Conservation (phyloP, 805 yeast genomes). For the Teunomyces lycoperdinae region DNA sequence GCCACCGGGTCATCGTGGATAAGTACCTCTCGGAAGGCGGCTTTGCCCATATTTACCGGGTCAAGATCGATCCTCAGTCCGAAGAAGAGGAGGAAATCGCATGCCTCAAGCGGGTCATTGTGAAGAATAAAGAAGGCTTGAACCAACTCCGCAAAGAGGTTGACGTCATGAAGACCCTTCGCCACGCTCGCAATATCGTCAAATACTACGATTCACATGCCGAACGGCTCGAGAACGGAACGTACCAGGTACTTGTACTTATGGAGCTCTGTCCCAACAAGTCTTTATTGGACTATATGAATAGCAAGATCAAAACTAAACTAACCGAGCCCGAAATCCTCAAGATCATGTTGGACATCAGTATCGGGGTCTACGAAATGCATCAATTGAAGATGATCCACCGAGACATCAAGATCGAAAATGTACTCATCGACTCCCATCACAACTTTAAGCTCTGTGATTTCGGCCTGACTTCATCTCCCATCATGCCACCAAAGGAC, state of each 20-base stretch:
- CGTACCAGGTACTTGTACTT: constrained; percentile 82
- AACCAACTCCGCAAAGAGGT: constrained; percentile 69
- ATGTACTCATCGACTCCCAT: constrained; percentile 73
- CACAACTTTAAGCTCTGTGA: constrained; percentile 83
- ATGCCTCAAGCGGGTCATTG: constrained; percentile 72
- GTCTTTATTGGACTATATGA: constrained; percentile 89
- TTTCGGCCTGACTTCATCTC: constrained; percentile 83
- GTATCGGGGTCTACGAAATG: constrained; percentile 80
- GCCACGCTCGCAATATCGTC: constrained; percentile 58
- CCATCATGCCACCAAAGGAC: constrained; percentile 68
- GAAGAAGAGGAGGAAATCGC: constrained; percentile 49
- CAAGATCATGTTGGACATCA: constrained; percentile 78
- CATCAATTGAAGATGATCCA: constrained; percentile 79
- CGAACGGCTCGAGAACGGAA: constrained; percentile 47
- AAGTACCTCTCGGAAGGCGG: constrained; percentile 56
- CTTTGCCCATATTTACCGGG: constrained; percentile 76
- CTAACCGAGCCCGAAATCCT: constrained; percentile 73
- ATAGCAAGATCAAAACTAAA: constrained; percentile 75
- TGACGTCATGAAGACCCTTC: constrained; percentile 69
- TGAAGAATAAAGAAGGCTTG: constrained; percentile 67
- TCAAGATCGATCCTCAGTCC: constrained; percentile 45
- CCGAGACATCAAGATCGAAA: constrained; percentile 92
- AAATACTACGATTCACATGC: constrained; percentile 77
- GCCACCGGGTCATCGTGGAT: constrained; percentile 34
- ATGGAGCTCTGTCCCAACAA: constrained; percentile 93